Conservation (phyloP, 306 rosid genomes). For the Lathyrus oleraceus region DNA sequence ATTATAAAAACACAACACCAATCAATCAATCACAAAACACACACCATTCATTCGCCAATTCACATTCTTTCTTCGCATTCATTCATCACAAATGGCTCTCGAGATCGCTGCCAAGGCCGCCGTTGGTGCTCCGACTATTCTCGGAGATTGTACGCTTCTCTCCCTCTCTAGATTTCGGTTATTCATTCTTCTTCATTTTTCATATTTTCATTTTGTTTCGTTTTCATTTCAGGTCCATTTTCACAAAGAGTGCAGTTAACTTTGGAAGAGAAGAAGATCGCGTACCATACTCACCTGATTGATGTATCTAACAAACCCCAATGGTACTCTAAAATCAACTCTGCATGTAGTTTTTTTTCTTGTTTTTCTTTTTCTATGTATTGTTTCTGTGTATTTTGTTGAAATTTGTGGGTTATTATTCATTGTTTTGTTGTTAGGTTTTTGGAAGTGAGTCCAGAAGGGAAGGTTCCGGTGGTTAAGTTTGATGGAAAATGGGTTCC, state of each 20-base stretch:
- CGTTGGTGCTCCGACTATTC: conserved; percentile 52
- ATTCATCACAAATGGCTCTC: conserved; percentile 48
- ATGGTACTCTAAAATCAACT: conserved; percentile 48
- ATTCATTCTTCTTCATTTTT: neutral
- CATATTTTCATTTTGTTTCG: neutral
- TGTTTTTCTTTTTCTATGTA: neutral
- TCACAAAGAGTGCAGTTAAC: conserved; percentile 75
- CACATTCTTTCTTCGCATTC: neutral
- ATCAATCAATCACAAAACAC: neutral
- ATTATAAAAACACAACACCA: too few species aligned
- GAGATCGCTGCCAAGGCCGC: conserved; percentile 79
- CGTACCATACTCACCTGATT: conserved; percentile 55
- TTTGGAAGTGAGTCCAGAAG: conserved; percentile 70
- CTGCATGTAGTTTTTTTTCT: neutral
- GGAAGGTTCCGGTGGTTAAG: conserved; percentile 80
- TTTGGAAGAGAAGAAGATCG: conserved; percentile 80
- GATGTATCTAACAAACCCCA: conserved; percentile 64
- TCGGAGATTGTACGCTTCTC: conserved; percentile 73
- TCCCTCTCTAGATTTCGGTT: neutral
- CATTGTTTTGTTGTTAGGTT: conserved; percentile 47
- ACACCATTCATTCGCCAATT: neutral
- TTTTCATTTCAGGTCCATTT: conserved; percentile 64
- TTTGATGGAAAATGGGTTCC: conserved; percentile 80
- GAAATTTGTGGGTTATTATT: neutral
- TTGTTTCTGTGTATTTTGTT: neutral